phyloP scores from a whole-genome alignment of 2,329 filamentous ascomycete species.

The Diaporthe helianthi region DNA sequence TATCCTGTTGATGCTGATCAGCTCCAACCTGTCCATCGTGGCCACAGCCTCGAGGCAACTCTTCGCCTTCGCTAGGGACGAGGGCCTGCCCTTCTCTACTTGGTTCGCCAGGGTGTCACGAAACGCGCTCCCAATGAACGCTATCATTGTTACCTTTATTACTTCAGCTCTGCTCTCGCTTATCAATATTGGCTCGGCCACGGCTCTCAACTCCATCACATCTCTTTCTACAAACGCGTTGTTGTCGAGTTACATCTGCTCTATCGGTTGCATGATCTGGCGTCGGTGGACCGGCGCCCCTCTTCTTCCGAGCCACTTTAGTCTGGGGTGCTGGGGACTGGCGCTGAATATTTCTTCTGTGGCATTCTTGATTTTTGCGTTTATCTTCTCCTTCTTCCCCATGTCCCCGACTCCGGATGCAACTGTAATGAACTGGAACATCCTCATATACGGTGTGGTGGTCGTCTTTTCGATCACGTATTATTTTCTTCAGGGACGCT shows the following conservation, averaged over 20 bases:
- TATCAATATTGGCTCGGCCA: slow-evolving; percentile 28
- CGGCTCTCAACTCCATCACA: slow-evolving; percentile 35
- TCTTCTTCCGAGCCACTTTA: slow-evolving; percentile 29
- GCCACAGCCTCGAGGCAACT: slow-evolving; percentile 42
- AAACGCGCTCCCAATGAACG: slow-evolving; percentile 34
- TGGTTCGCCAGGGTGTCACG: slow-evolving; percentile 40
- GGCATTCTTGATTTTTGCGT: slow-evolving; percentile 27
- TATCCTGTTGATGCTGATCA: slow-evolving; percentile 39
- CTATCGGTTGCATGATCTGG: slow-evolving; percentile 37
- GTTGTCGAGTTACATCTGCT: slow-evolving; percentile 34
- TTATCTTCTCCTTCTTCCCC: slow-evolving; percentile 34
- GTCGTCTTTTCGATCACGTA: slow-evolving; percentile 25
- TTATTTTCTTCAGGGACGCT: slow-evolving; percentile 16
- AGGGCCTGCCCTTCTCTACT: slow-evolving; percentile 43
- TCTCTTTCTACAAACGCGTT: slow-evolving; percentile 31
- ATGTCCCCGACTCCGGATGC: slow-evolving; percentile 8
- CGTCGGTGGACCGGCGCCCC: slow-evolving; percentile 45
- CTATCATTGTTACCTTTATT: slow-evolving; percentile 26
- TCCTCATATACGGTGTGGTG: slow-evolving; percentile 32
- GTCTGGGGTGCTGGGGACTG: slow-evolving; percentile 31
- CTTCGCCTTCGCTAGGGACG: slow-evolving; percentile 45
- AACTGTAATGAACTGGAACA: slow-evolving; percentile 32
- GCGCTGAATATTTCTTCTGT: slow-evolving; percentile 28
- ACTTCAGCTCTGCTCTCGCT: slow-evolving; percentile 13
- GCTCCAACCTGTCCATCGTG: slow-evolving; percentile 39